phyloP scores from a whole-genome alignment of 331 rosid genomes.

The Arachis monticola region DNA sequence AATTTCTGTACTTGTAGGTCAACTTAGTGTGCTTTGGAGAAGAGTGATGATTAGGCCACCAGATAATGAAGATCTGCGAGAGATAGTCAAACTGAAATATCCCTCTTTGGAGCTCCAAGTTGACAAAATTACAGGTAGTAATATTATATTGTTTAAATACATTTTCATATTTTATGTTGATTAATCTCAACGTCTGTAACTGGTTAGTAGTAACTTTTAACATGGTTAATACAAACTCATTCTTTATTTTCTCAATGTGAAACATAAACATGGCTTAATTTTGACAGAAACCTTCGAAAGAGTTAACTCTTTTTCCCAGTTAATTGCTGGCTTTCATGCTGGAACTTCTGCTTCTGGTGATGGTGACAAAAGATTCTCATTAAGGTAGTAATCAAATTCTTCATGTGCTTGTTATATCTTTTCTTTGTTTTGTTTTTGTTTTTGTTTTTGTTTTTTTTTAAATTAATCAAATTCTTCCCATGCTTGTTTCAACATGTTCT shows the following conservation, averaged over 20 bases:
- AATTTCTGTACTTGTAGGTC: slow-evolving; percentile 54
- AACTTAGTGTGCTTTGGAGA: slow-evolving; percentile 75
- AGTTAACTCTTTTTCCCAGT: slow-evolving; percentile 50
- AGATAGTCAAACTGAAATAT: slow-evolving; percentile 62
- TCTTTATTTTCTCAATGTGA: slow-evolving; percentile 7
- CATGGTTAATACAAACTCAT: not conserved
- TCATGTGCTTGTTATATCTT: no score
- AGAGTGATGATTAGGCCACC: slow-evolving; percentile 72
- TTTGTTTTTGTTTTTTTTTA: not conserved
- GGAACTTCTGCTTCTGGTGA: slow-evolving; percentile 55
- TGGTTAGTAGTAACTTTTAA: not conserved
- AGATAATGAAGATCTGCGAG: slow-evolving; percentile 60
- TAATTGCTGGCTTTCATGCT: slow-evolving; percentile 46
- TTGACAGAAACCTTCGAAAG: slow-evolving; percentile 76
- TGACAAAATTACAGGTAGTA: slow-evolving; percentile 66
- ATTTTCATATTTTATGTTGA: not conserved
- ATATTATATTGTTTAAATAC: not conserved
- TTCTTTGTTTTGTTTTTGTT: no score
- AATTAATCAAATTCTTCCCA: not conserved
- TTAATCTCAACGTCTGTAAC: not conserved
- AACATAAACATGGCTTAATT: not conserved
- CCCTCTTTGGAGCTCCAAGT: slow-evolving; percentile 62
- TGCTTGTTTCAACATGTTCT: slow-evolving; percentile 11
- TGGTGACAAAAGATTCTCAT: slow-evolving; percentile 64
- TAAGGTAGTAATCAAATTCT: slow-evolving; percentile 53